Conservation (phyloP, 805 yeast genomes). For the Komagataella pseudopastoris region DNA sequence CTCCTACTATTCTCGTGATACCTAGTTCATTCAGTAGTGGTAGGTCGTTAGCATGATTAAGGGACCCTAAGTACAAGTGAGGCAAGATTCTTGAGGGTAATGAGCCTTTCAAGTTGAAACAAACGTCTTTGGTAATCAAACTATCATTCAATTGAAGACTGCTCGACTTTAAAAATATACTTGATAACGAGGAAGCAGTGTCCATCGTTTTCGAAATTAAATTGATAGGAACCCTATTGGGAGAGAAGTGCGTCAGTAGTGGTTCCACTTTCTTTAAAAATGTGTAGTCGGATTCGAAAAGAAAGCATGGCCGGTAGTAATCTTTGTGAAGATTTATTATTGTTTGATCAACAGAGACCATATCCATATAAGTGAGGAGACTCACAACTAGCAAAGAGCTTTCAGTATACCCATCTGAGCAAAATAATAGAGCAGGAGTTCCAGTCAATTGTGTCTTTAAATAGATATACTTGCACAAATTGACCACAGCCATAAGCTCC, state of each 20-base stretch:
- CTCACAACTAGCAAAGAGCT: constrained; percentile 65
- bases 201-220: constrained; percentile 4
- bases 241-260: constrained; percentile 47
- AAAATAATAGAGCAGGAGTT: constrained; percentile 39
- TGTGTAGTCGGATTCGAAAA: constrained; percentile 64
- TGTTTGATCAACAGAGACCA: constrained; percentile 49
- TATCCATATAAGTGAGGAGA: constrained; percentile 57
- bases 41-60: constrained; percentile 67
- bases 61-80: constrained; percentile 74
- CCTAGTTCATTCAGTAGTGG: constrained; percentile 50
- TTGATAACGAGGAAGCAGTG: neutral
- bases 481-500: constrained; percentile 50
- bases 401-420: constrained; percentile 90
- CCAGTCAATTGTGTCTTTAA: constrained; percentile 17
- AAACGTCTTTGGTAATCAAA: constrained; percentile 15
- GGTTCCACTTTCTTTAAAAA: constrained; percentile 54
- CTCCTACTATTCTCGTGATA: constrained; percentile 66
- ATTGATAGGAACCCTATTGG: constrained; percentile 16
- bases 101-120: constrained; percentile 35
- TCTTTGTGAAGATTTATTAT: constrained; percentile 46
- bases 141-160: neutral
- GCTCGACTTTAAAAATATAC: neutral
- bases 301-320: constrained; percentile 69
- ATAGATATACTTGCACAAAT: constrained; percentile 56
- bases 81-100: constrained; percentile 77